A percentile compares a stretch with the other conserved stretches of the same genome.
Evolutionary conservation across 192 early-diverging fungal genomes (phyloP).

Genomic region (Linderina pennispora): DNA sequence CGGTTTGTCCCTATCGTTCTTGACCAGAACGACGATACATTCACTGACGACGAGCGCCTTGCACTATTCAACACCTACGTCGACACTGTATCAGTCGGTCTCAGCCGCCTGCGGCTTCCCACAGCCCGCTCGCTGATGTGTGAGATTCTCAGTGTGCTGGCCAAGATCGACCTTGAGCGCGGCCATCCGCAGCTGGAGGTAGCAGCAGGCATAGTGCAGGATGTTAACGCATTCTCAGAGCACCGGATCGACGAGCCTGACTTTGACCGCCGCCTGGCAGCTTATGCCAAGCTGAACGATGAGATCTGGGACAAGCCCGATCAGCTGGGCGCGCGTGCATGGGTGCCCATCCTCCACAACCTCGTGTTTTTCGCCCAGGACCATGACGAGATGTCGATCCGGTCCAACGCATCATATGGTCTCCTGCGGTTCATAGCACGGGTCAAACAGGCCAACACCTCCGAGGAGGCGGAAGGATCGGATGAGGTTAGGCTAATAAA

Average conservation of each 20-base stretch:
- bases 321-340: constrained; percentile 61
- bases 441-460: constrained; percentile 20
- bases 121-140: constrained; percentile 60
- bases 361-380: constrained; percentile 78
- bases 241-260: constrained; percentile 81
- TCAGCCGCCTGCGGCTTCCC: constrained; percentile 58
- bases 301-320: constrained; percentile 48
- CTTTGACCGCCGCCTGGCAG: constrained; percentile 74
- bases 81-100: constrained; percentile 58
- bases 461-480: background rate
- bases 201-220: constrained; percentile 55
- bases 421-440: constrained; percentile 66
- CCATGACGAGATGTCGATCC: constrained; percentile 78
- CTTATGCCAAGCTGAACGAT: constrained; percentile 67
- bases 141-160: constrained; percentile 58
- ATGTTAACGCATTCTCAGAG: constrained; percentile 74
- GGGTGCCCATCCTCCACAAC: constrained; percentile 89
- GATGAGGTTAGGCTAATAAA: constrained; percentile 12
- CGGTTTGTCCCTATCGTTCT: constrained; percentile 76
- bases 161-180: constrained; percentile 44
- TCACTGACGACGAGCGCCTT: constrained; percentile 7
- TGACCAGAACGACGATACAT: background rate
- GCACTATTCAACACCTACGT: constrained; percentile 56
- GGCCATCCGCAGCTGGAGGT: constrained; percentile 21
- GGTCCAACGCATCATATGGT: constrained; percentile 72